Evolutionary conservation across 106 monocot species (phyloP).

Genomic region (Dendrobium officinale): DNA sequence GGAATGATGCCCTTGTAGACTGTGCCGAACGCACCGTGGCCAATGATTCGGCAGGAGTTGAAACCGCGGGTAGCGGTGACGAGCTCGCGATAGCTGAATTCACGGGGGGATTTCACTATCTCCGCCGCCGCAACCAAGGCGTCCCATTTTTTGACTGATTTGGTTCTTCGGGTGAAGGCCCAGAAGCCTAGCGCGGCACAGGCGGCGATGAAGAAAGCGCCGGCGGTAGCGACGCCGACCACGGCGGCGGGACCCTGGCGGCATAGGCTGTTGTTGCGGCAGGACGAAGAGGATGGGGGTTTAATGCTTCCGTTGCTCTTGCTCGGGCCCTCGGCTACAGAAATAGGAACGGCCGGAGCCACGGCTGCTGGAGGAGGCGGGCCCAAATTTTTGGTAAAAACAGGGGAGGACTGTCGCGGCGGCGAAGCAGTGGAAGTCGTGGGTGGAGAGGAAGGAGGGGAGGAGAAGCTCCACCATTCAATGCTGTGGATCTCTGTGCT

Average conservation of each 20-base stretch:
- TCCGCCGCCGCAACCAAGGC: conserved; percentile 34
- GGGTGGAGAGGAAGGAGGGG: conserved; percentile 18
- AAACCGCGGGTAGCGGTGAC: conserved; percentile 55
- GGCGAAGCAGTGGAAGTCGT: neutral
- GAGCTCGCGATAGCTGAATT: conserved; percentile 83
- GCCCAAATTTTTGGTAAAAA: neutral
- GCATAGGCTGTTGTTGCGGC: conserved; percentile 46
- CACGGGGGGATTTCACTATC: conserved; percentile 51
- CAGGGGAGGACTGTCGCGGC: conserved; percentile 4
- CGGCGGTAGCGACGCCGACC: conserved; percentile 73
- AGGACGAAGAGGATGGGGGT: conserved; percentile 22
- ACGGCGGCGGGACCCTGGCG: conserved; percentile 61
- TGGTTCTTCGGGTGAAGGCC: conserved; percentile 30
- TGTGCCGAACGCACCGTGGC: conserved; percentile 89
- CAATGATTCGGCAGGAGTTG: conserved; percentile 63
- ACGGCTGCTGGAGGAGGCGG: neutral
- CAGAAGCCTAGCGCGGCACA: conserved; percentile 52
- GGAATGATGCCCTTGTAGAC: conserved; percentile 92
- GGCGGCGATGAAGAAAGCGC: conserved; percentile 59
- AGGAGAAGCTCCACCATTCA: conserved; percentile 93
- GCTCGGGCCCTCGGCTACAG: conserved; percentile 31
- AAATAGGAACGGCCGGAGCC: conserved; percentile 17
- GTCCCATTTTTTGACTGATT: conserved; percentile 19
- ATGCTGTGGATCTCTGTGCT: conserved; percentile 91
- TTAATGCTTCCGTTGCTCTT: conserved; percentile 10